A percentile compares a stretch with the other conserved stretches of the same genome.
Evolutionary conservation across 495 filamentous ascomycete genomes (phyloP).

Genomic region (Xylaria longipes): DNA sequence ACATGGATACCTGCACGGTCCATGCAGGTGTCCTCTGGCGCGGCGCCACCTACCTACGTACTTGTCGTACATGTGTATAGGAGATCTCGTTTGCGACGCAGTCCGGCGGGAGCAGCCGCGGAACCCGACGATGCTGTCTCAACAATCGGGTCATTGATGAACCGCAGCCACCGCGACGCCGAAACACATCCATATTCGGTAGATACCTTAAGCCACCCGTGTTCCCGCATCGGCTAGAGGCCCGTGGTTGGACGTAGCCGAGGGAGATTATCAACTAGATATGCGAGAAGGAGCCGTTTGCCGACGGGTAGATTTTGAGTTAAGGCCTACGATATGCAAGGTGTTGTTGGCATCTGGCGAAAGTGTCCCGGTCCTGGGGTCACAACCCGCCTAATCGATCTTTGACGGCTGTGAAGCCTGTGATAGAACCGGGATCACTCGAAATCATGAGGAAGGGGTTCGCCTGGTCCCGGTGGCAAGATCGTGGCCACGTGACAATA

Average conservation of each 20-base stretch:
- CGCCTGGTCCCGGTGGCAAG: constrained; percentile 22
- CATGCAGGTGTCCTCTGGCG: background rate
- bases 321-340: background rate
- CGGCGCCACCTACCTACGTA: background rate
- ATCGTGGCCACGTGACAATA: constrained; percentile 17
- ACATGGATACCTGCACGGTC: background rate
- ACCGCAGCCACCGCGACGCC: constrained; percentile 18
- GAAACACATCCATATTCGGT: constrained; percentile 7
- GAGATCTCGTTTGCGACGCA: constrained; percentile 10
- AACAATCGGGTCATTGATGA: constrained; percentile 3
- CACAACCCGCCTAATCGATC: background rate
- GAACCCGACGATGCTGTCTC: constrained; percentile 1
- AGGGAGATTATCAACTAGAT: background rate
- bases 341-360: background rate
- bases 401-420: constrained; percentile 1
- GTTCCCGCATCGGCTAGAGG: background rate
- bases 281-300: background rate
- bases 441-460: constrained; percentile 14
- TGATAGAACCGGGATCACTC: constrained; percentile 1
- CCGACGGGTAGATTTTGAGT: background rate
- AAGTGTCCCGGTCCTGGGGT: background rate
- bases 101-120: constrained; percentile 24
- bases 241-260: background rate
- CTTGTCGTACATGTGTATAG: background rate
- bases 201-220: background rate